A percentile compares a stretch with the other conserved stretches of the same genome.
phyloP scores from a whole-genome alignment of 225 moss, liverwort and hornwort genomes.

The Marchantia paleacea region DNA sequence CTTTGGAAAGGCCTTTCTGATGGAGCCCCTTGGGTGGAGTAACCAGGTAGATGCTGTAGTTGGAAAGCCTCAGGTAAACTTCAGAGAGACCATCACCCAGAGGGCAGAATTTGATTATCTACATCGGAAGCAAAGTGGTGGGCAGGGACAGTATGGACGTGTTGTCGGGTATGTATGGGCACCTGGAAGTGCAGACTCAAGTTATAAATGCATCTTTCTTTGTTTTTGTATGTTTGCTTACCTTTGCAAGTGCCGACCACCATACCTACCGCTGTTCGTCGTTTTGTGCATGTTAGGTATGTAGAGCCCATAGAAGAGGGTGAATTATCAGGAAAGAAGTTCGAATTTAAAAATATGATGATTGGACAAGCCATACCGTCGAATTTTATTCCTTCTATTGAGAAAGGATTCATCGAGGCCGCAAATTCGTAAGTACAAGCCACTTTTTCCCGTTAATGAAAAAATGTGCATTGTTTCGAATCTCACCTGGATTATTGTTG shows the following conservation, averaged over 20 bases:
- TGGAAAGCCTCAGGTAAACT: constrained; percentile 96
- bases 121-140: constrained; percentile 98
- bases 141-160: constrained; percentile 98
- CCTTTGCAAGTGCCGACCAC: background rate
- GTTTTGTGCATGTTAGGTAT: constrained; percentile 49
- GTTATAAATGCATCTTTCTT: background rate
- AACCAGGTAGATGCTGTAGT: constrained; percentile 88
- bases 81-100: constrained; percentile 89
- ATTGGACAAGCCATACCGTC: constrained; percentile 97
- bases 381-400: constrained; percentile 87
- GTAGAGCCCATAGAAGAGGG: constrained; percentile 79
- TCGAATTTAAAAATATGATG: constrained; percentile 93
- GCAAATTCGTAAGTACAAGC: constrained; percentile 73
- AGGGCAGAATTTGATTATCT: constrained; percentile 96
- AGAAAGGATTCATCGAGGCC: constrained; percentile 90
- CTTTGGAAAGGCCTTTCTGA: background rate
- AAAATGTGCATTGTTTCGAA: too few relatives aligned
- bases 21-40: background rate
- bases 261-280: background rate
- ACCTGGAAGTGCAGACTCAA: too few relatives aligned
- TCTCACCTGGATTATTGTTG: background rate
- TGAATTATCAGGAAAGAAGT: constrained; percentile 71
- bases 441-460: background rate
- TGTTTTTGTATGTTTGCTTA: background rate
- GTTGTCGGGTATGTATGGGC: constrained; percentile 63